Conservation (phyloP, 148 eudicot species). For the Linanthus parryae region DNA sequence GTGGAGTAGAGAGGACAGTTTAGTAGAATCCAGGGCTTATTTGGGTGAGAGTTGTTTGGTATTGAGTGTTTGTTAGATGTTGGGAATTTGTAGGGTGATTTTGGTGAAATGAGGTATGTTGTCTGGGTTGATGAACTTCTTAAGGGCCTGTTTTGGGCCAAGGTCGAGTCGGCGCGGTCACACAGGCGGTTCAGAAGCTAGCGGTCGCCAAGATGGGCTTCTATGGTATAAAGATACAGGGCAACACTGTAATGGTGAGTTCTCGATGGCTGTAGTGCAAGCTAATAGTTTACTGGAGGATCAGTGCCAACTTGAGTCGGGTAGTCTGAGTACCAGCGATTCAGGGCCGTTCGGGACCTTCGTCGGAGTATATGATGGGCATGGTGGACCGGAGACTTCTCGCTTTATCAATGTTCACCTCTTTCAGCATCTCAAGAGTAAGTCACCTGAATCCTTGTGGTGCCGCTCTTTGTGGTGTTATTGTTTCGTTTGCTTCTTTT, state of each 20-base stretch:
- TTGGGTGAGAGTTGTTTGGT: constrained; percentile 9
- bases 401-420: constrained; percentile 66
- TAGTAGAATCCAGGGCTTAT: constrained; percentile 7
- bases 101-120: constrained; percentile 93
- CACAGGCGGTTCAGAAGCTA: constrained; percentile 45
- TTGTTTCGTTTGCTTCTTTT: too few species aligned
- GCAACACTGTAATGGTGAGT: constrained; percentile 71
- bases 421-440: constrained; percentile 66
- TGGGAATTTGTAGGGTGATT: constrained; percentile 45
- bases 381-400: constrained; percentile 91
- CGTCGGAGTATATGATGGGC: constrained; percentile 81
- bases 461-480: too few species aligned
- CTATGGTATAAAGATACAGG: constrained; percentile 77
- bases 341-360: constrained; percentile 74
- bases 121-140: constrained; percentile 67
- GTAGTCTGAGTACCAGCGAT: constrained; percentile 52
- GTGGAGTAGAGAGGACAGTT: constrained; percentile 14
- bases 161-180: constrained; percentile 39
- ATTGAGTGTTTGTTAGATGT: constrained; percentile 34
- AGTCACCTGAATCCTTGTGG: too few species aligned
- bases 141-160: constrained; percentile 87
- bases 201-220: constrained; percentile 76
- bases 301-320: constrained; percentile 81
- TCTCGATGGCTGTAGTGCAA: constrained; percentile 87
- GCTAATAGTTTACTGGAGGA: constrained; percentile 83